Evolutionary conservation across 306 rosid species (phyloP).

Genomic region (Parietaria judaica): DNA sequence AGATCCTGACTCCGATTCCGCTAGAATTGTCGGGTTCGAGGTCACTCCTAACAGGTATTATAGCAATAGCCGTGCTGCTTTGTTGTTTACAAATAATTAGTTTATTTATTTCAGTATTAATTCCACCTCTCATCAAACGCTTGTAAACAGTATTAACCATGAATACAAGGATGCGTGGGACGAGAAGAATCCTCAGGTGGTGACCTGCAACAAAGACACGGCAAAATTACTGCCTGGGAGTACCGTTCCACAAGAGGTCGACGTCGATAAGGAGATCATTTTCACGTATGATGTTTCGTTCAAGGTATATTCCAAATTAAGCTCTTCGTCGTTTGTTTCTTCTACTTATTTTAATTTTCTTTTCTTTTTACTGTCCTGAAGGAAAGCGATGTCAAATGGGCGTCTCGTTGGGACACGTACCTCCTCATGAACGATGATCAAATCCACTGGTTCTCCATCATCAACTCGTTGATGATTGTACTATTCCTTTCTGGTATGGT

Average conservation of each 20-base stretch:
- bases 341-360: conserved; percentile 6
- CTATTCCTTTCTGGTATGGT: conserved; percentile 99
- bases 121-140: conserved; percentile 10
- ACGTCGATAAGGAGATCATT: conserved; percentile 56
- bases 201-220: conserved; percentile 90
- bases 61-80: conserved; percentile 8
- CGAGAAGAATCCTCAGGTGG: conserved; percentile 57
- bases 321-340: conserved; percentile 10
- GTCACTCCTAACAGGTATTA: conserved; percentile 89
- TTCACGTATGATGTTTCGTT: conserved; percentile 97
- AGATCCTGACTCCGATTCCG: conserved; percentile 79
- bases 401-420: conserved; percentile 99
- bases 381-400: conserved; percentile 98
- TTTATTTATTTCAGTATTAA: neutral
- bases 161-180: conserved; percentile 71
- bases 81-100: conserved; percentile 13
- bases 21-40: conserved; percentile 98
- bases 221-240: conserved; percentile 77
- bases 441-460: conserved; percentile 99
- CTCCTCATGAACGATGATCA: conserved; percentile 99
- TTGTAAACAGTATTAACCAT: conserved; percentile 65
- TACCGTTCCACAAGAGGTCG: conserved; percentile 92
- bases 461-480: conserved; percentile 97
- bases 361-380: conserved; percentile 22
- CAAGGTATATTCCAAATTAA: conserved; percentile 42